These are phyloP conservation scores for Metarhizium rileyi DNA, from an alignment of 2,329 filamentous ascomycete species.

Conservation along the genomic window DNA sequence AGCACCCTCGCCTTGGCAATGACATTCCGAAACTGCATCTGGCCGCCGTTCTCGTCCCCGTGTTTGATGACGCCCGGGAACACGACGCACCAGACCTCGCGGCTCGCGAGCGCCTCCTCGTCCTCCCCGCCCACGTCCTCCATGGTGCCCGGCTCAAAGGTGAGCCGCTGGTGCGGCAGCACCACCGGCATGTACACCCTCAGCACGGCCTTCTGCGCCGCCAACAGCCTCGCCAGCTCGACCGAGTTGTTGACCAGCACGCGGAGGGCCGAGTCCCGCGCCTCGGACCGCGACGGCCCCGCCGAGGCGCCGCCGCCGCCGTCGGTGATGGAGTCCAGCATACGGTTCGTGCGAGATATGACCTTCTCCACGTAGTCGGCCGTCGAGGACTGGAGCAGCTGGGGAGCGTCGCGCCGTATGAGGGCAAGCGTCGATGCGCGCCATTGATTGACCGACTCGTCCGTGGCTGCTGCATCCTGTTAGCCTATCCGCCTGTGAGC, in stretches of 20 bases:
- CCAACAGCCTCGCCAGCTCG: constrained; percentile 45
- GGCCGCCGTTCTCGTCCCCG: constrained; percentile 54
- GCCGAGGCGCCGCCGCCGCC: constrained; percentile 6
- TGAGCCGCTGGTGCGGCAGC: constrained; percentile 39
- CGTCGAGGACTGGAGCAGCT: constrained; percentile 38
- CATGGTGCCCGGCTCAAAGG: constrained; percentile 52
- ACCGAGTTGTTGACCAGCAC: constrained; percentile 42
- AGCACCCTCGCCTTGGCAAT: constrained; percentile 58
- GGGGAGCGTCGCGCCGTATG: constrained; percentile 41
- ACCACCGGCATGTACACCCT: constrained; percentile 45
- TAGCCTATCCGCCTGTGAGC: neutral
- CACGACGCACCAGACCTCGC: constrained; percentile 51
- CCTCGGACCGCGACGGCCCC: constrained; percentile 25
- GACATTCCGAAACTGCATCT: constrained; percentile 51
- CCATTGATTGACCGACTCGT: constrained; percentile 54
- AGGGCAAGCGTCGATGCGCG: constrained; percentile 53
- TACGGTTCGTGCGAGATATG: constrained; percentile 35
- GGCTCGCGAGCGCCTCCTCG: constrained; percentile 40
- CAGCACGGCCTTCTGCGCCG: constrained; percentile 50
- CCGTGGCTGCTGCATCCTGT: constrained; percentile 26
- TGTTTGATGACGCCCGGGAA: constrained; percentile 56
- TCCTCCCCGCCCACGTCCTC: constrained; percentile 56
- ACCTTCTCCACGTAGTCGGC: constrained; percentile 36
- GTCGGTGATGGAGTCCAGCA: constrained; percentile 38
- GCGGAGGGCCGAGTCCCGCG: constrained; percentile 43